Conservation (phyloP, 208 protist species). For the Strigomonas culicis region DNA sequence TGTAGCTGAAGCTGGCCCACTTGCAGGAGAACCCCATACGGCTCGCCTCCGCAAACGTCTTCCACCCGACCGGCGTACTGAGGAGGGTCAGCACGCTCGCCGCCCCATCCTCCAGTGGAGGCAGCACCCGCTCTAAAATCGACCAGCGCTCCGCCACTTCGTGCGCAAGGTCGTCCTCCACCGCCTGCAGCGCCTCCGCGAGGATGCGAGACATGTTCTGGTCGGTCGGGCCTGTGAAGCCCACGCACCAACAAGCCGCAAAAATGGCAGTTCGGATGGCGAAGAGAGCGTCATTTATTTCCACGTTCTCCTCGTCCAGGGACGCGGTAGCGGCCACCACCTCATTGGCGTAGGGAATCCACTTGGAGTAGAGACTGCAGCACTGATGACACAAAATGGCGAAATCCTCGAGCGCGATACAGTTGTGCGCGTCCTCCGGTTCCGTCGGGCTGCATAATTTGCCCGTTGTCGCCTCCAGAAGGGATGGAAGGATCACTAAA, state of each 20-base stretch:
- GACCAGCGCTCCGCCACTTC: conserved; percentile 14
- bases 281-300: conserved; percentile 25
- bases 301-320: conserved; percentile 27
- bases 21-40: conserved; percentile 28
- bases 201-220: conserved; percentile 7
- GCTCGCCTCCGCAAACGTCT: conserved; percentile 44
- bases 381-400: conserved; percentile 30
- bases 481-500: conserved; percentile 25
- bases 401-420: background rate
- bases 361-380: conserved; percentile 42
- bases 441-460: background rate
- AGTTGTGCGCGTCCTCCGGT: background rate
- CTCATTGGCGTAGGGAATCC: conserved; percentile 37
- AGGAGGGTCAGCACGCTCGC: conserved; percentile 39
- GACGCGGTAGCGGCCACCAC: conserved; percentile 17
- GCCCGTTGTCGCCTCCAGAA: conserved; percentile 11
- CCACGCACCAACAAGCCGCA: conserved; percentile 53
- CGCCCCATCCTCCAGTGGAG: conserved; percentile 24
- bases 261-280: conserved; percentile 52
- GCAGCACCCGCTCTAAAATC: conserved; percentile 23
- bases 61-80: conserved; percentile 57
- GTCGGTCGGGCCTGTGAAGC: conserved; percentile 18
- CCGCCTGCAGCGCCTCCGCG: conserved; percentile 11
- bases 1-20: conserved; percentile 39
- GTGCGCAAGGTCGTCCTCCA: conserved; percentile 13